phyloP scores from a whole-genome alignment of 331 rosid genomes.

The Rosa hybrid region DNA sequence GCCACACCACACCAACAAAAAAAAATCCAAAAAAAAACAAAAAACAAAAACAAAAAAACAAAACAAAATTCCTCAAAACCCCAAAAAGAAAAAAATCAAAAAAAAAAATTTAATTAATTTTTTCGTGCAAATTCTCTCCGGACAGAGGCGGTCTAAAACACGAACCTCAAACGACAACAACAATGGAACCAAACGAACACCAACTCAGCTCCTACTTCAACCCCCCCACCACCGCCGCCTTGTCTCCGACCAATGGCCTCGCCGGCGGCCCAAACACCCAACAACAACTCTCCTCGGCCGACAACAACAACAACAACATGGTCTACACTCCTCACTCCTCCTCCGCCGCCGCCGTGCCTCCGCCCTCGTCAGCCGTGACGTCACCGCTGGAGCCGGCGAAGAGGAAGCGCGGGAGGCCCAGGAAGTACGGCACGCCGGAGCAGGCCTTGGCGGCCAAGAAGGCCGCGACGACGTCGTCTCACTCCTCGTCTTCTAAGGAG shows the following conservation, averaged over 20 bases:
- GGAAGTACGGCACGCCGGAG: conserved; percentile 87
- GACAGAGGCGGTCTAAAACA: conserved; percentile 39
- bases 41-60: neutral
- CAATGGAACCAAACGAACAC: conserved; percentile 88
- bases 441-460: conserved; percentile 90
- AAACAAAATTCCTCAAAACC: neutral
- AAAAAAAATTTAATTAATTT: conserved; percentile 15
- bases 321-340: conserved; percentile 51
- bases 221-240: conserved; percentile 22
- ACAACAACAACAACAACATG: neutral
- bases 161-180: conserved; percentile 15
- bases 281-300: neutral
- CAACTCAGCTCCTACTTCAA: conserved; percentile 79
- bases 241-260: conserved; percentile 51
- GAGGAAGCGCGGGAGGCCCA: conserved; percentile 88
- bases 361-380: conserved; percentile 55
- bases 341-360: conserved; percentile 13
- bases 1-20: neutral
- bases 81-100: neutral
- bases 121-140: conserved; percentile 30
- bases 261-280: conserved; percentile 27
- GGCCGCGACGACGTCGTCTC: conserved; percentile 77
- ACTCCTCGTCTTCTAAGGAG: conserved; percentile 53
- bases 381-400: conserved; percentile 53
- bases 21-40: too few relatives aligned